Evolutionary conservation across 1,284 basidiomycete species (phyloP).

Genomic region (Phylloporus sp.): DNA sequence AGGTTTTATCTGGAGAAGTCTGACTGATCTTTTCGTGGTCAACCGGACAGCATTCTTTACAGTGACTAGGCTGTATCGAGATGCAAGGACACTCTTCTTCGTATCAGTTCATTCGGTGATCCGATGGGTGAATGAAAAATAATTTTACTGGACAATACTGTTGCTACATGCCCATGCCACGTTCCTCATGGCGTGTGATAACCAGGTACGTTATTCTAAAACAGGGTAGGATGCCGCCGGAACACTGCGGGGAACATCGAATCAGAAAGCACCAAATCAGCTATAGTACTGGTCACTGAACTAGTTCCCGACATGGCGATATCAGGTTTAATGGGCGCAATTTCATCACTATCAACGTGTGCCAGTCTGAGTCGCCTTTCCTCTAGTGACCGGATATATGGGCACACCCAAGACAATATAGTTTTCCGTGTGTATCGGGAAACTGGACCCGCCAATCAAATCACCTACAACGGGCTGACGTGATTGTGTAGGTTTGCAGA

Average conservation of each 20-base stretch:
- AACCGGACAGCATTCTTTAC: background rate
- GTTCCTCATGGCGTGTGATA: constrained; percentile 6
- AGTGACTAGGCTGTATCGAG: no score
- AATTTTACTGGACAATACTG: background rate
- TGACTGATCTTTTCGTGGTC: background rate
- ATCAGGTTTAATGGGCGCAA: constrained; percentile 24
- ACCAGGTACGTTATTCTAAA: background rate
- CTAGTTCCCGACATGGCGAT: constrained; percentile 10
- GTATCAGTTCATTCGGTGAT: constrained; percentile 16
- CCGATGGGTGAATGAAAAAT: constrained; percentile 12
- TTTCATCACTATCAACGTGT: constrained; percentile 14
- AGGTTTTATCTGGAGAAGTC: constrained; percentile 1
- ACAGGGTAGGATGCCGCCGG: constrained; percentile 2
- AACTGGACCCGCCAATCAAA: background rate
- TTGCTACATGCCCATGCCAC: background rate
- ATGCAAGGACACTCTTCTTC: no score
- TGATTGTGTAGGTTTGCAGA: no score
- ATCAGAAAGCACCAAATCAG: constrained; percentile 2
- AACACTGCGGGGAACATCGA: constrained; percentile 14
- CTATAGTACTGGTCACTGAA: background rate
- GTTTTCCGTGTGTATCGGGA: background rate
- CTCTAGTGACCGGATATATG: constrained; percentile 9
- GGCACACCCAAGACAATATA: constrained; percentile 5
- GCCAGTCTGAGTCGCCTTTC: background rate
- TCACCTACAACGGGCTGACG: no score